These are phyloP conservation scores for Kwoniella sp. DNA, from an alignment of 768 basidiomycete genomes.

Conservation along the genomic window DNA sequence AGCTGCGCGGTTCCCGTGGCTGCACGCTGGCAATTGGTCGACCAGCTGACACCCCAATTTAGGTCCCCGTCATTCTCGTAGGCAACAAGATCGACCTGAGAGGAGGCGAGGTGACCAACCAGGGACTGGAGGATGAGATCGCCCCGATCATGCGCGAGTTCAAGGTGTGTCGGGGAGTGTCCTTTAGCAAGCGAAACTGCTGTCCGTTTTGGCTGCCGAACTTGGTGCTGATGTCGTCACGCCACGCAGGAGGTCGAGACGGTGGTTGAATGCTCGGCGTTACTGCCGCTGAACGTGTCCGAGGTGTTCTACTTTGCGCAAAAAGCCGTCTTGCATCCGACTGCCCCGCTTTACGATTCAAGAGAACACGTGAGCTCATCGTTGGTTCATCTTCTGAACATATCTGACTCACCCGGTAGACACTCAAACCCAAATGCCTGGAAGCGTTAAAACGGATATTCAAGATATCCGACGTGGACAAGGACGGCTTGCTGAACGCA, in stretches of 20 bases:
- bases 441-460: conserved; percentile 88
- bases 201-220: too few species aligned
- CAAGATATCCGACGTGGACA: conserved; percentile 89
- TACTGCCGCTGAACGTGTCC: conserved; percentile 81
- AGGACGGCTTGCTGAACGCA: conserved; percentile 85
- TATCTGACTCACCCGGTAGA: conserved; percentile 53
- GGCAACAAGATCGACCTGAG: conserved; percentile 98
- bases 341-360: conserved; percentile 93
- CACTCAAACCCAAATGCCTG: conserved; percentile 85
- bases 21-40: too few species aligned
- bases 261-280: conserved; percentile 88
- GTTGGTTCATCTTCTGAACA: background rate
- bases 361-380: conserved; percentile 84
- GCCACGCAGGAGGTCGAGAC: conserved; percentile 85
- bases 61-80: conserved; percentile 93
- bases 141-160: conserved; percentile 97
- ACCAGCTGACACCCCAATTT: too few species aligned
- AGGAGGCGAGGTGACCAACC: conserved; percentile 87
- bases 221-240: too few species aligned
- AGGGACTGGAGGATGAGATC: conserved; percentile 90
- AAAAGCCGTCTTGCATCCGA: conserved; percentile 94
- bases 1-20: conserved; percentile 42
- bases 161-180: conserved; percentile 60
- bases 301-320: conserved; percentile 99
- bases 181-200: too few species aligned